Evolutionary conservation across 2,329 filamentous ascomycete genomes (phyloP), one percentile per base, ranked within the genome.

Genomic region (Aspergillus sp.): DNA sequence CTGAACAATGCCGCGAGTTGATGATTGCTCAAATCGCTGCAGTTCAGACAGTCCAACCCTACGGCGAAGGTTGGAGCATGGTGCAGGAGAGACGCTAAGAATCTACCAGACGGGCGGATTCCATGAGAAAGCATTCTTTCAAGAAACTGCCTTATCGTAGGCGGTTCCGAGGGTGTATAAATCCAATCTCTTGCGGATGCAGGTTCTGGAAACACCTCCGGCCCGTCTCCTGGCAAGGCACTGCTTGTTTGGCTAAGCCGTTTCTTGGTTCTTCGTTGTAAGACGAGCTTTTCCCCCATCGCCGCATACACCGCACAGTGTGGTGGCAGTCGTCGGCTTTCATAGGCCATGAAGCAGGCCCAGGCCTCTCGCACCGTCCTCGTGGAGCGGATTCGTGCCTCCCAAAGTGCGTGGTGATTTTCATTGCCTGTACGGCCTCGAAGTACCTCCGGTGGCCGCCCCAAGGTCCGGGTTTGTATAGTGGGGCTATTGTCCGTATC

Each of bases 321-420:
- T n/a, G 74, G 68, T 9, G 71, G 72, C 41, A 76, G 66, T 8
- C 71, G 72, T 15, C 77, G 74, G 23, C 82, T 77, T 69, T 86
- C 80, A 62, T 82, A 86, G 5, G 84, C 81, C 47, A 87, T 72
- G 70, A 88, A 89, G 64, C 84, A 87, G 23, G 86, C 86, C 87
- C 87, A 89, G 6, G 87, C 86, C 75, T 89, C 87, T 63, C 85
- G 81, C 51, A 85, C 74, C 4, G 87, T 89, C 41, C 87, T 79
- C 11, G 87, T 89, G 23, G 85, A 81, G 50, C 79, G 77, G 56
- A 89, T 84, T 11, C 87, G 81, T 34, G 84, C 85, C 60, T 80
- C 79, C 87, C 87, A 89, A 11, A 84, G 68, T 11, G 77, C 63
- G 2, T 68, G 66, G 17, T 77, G 64, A 50, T 73, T 63, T 13